phyloP scores from a whole-genome alignment of 257 asterid genomes.

The Cordia subcordata region DNA sequence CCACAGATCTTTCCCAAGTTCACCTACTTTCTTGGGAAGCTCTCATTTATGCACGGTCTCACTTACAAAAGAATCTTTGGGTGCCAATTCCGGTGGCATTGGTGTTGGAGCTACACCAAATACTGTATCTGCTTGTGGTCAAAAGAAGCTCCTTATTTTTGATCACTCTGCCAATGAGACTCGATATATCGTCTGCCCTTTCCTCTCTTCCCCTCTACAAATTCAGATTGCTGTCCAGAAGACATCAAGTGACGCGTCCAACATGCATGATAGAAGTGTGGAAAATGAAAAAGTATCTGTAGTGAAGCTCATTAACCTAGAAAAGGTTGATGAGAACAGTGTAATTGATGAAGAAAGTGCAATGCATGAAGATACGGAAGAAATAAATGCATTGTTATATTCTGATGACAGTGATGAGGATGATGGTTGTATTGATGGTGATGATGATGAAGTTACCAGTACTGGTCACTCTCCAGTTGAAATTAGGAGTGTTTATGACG shows the following conservation, averaged over 20 bases:
- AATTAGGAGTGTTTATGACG: constrained; percentile 16
- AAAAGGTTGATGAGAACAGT: constrained; percentile 34
- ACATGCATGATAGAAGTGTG: constrained; percentile 18
- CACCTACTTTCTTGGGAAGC: constrained; percentile 18
- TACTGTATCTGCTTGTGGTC: constrained; percentile 26
- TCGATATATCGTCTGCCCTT: constrained; percentile 43
- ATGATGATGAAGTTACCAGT: constrained; percentile 69
- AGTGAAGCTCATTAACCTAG: constrained; percentile 24
- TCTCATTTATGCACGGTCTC: constrained; percentile 20
- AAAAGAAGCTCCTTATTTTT: constrained; percentile 55
- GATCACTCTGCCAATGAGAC: constrained; percentile 60
- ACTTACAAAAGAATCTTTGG: constrained; percentile 20
- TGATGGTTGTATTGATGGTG: constrained; percentile 33
- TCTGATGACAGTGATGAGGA: constrained; percentile 36
- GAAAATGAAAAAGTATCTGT: constrained; percentile 20
- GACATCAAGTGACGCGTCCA: constrained; percentile 19
- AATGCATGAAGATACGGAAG: constrained; percentile 56
- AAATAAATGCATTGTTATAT: constrained; percentile 67
- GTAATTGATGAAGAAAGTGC: constrained; percentile 43
- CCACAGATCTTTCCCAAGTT: constrained; percentile 20
- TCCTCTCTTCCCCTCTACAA: constrained; percentile 18
- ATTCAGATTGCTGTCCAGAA: constrained; percentile 22
- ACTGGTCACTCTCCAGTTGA: constrained; percentile 40
- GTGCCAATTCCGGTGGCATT: constrained; percentile 16
- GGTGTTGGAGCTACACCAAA: constrained; percentile 28